Percentiles rank a stretch among this genome's conserved stretches.
Evolutionary conservation across 2,329 filamentous ascomycete species (phyloP).

Genomic region (Fusarium clavum): DNA sequence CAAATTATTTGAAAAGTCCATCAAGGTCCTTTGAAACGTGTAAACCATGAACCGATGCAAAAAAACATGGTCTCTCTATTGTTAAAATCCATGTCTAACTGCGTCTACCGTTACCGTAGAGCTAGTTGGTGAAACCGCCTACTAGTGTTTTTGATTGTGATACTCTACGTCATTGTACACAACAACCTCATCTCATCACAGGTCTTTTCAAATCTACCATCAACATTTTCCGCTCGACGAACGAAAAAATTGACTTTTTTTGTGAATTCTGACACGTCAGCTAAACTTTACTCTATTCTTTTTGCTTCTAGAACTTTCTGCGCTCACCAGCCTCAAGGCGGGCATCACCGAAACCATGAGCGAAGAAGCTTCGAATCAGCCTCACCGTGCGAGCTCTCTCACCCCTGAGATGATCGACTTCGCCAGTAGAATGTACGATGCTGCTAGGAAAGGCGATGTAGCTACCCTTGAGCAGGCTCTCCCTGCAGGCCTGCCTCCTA

Average conservation of each 20-base stretch:
- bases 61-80: background rate
- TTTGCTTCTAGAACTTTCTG: background rate
- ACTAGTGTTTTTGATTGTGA: background rate
- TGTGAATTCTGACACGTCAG: background rate
- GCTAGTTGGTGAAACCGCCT: background rate
- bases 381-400: slow-evolving; percentile 49
- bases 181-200: background rate
- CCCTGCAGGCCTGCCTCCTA: slow-evolving; percentile 72
- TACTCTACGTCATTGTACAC: slow-evolving; percentile 29
- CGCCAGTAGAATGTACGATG: slow-evolving; percentile 74
- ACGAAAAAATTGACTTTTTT: background rate
- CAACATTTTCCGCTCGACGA: background rate
- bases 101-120: background rate
- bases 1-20: background rate
- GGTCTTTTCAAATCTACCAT: background rate
- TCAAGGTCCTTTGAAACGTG: background rate
- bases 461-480: slow-evolving; percentile 72
- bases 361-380: slow-evolving; percentile 22
- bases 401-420: slow-evolving; percentile 75
- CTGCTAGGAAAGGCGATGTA: slow-evolving; percentile 70
- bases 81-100: background rate
- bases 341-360: slow-evolving; percentile 20
- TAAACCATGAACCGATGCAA: background rate
- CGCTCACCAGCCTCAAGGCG: background rate
- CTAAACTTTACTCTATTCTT: background rate